Base-by-base conservation (phyloP, 768 basidiomycete genomes). In the Podaxis sp. region DNA sequence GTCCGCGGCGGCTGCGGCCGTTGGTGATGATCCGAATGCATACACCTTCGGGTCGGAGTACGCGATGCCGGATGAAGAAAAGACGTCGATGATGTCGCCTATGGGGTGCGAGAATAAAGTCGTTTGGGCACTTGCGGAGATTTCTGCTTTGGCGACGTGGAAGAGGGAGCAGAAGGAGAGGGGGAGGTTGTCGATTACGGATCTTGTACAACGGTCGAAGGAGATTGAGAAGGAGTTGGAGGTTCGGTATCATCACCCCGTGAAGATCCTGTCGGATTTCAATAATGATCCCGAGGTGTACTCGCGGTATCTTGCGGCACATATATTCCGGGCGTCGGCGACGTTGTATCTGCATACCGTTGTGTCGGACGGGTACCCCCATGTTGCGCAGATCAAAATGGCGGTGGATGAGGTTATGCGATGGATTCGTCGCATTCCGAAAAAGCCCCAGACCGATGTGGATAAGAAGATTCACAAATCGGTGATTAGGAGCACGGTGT, bases 21-120 rank as follows among this genome's bases (percentile, higher is more conserved):
- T 22, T 36, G 42, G 42, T 22, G 54, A 56, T 4, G 54, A 39
- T 22, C 7, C 17, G 8, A 24, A 22, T 36, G n/a, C 39, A 5
- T 56, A 56, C 24, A 38, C 22, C 4, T 15, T 22, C 19, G 9
- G 17, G 19, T 38, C 38, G 39, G 36, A 9, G 2, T 56, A 52
- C 8, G 38, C 24, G 17, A 38, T 33, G 19, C 11, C 26, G 13
- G 55, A 49, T 36, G 55, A 57, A 26, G 48, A 56, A 48, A 77
- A 81, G 69, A 79, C 84, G 61, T 86, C 85, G n/a, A 94, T 94
- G 92, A 79, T 92, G 75, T 79, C 82, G 49, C 82, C 91, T 4
- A 94, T 95, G 91, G 92, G 92, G 19, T 93, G 92, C 78, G 87
- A 90, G 68, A 92, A 93, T 74, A 76, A 79, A 64, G 85, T 90